phyloP scores from a whole-genome alignment of 768 basidiomycete genomes.

The Collybia mongolica region DNA sequence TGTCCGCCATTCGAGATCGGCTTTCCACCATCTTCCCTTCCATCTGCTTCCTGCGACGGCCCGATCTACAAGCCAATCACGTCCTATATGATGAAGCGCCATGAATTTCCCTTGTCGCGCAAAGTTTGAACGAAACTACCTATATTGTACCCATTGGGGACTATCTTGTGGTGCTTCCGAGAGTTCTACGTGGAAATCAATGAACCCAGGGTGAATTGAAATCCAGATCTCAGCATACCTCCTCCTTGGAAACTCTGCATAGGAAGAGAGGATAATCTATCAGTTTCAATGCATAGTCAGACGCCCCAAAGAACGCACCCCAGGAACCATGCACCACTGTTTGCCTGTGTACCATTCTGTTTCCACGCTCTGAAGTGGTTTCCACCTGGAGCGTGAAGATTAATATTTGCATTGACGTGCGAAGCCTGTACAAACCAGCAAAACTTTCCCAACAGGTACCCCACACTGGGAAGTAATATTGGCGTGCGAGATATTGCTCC shows the following conservation, averaged over 20 bases:
- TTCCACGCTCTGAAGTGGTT: conserved; percentile 90
- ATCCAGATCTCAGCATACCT: conserved; percentile 29
- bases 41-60: conserved; percentile 62
- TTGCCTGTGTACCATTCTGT: conserved; percentile 74
- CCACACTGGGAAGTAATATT: conserved; percentile 73
- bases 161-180: conserved; percentile 67
- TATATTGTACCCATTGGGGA: conserved; percentile 75
- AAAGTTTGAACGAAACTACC: conserved; percentile 18
- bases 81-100: conserved; percentile 35
- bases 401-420: conserved; percentile 1
- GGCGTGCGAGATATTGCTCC: conserved; percentile 73
- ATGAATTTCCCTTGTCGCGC: neutral
- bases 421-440: conserved; percentile 37
- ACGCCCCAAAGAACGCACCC: conserved; percentile 44
- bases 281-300: neutral
- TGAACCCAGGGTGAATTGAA: conserved; percentile 1
- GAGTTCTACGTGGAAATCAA: conserved; percentile 40
- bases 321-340: conserved; percentile 83
- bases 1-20: conserved; percentile 72
- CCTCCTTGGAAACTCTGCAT: conserved; percentile 73
- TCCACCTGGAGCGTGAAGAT: conserved; percentile 48
- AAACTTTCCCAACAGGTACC: conserved; percentile 91
- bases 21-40: conserved; percentile 71
- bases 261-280: neutral
- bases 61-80: conserved; percentile 72